phyloP scores from a whole-genome alignment of 768 basidiomycete genomes.

The Tubosaeta sp. region DNA sequence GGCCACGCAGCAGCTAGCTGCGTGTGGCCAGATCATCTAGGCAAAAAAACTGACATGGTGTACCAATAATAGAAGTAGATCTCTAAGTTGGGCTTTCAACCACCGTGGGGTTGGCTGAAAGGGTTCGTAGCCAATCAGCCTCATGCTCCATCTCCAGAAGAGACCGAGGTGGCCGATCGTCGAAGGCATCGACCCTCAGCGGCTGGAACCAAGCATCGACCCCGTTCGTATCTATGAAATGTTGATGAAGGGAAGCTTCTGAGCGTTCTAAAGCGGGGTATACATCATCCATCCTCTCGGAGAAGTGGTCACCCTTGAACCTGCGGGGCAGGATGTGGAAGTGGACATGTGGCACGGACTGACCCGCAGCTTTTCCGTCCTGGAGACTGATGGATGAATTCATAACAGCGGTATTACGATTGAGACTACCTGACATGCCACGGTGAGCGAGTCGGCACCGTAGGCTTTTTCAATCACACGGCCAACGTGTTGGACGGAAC shows the following conservation, averaged over 20 bases:
- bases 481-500: slow-evolving; percentile 74
- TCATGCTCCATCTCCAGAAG: slow-evolving; percentile 78
- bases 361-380: slow-evolving; percentile 87
- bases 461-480: slow-evolving; percentile 77
- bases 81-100: background rate
- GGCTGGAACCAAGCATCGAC: slow-evolving; percentile 29
- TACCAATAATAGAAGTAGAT: slow-evolving; percentile 3
- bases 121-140: slow-evolving; percentile 59
- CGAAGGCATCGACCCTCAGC: slow-evolving; percentile 67
- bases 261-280: slow-evolving; percentile 74
- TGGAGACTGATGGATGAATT: slow-evolving; percentile 28
- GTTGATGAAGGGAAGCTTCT: slow-evolving; percentile 47
- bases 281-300: slow-evolving; percentile 61
- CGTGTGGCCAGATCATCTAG: slow-evolving; percentile 35
- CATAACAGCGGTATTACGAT: background rate
- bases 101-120: slow-evolving; percentile 37
- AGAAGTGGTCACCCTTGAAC: slow-evolving; percentile 61
- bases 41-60: background rate
- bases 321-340: slow-evolving; percentile 89
- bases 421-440: slow-evolving; percentile 77
- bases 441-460: slow-evolving; percentile 75
- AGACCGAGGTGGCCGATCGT: slow-evolving; percentile 56
- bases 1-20: slow-evolving; percentile 33
- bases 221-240: slow-evolving; percentile 26
- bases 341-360: slow-evolving; percentile 78